A percentile compares a stretch with the other conserved stretches of the same genome.
Conservation (phyloP, 805 yeast genomes). For the Hyphopichia homilentoma region DNA sequence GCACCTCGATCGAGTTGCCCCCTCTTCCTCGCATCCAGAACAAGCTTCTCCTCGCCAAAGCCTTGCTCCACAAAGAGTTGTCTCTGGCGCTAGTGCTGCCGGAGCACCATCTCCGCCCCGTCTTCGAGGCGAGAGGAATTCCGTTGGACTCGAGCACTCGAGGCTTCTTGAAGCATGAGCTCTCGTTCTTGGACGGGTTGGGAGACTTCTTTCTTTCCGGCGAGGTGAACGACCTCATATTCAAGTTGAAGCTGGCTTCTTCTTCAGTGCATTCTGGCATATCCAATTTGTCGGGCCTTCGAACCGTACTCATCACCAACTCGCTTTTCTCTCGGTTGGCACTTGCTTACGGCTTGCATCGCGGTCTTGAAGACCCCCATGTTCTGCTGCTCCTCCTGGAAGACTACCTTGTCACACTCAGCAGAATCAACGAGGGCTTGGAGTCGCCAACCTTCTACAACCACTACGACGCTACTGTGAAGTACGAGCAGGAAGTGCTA, state of each 20-base stretch:
- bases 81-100: constrained; percentile 25
- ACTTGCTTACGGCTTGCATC: constrained; percentile 30
- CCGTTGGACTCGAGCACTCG: constrained; percentile 16
- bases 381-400: constrained; percentile 17
- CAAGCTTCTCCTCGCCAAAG: constrained; percentile 26
- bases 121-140: constrained; percentile 14
- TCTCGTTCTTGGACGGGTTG: constrained; percentile 38
- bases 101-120: constrained; percentile 22
- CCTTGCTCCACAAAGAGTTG: constrained; percentile 37
- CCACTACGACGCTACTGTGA: constrained; percentile 1
- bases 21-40: constrained; percentile 29
- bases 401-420: constrained; percentile 25
- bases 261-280: constrained; percentile 17
- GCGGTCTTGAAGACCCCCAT: constrained; percentile 29
- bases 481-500: constrained; percentile 38
- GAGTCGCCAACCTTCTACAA: not conserved
- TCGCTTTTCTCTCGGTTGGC: constrained; percentile 34
- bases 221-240: constrained; percentile 33
- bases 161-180: constrained; percentile 26
- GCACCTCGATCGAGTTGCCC: constrained; percentile 26
- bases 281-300: constrained; percentile 23
- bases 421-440: constrained; percentile 7
- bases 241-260: constrained; percentile 14
- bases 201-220: constrained; percentile 38
- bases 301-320: constrained; percentile 34